Evolutionary conservation across 1,284 basidiomycete species (phyloP), one percentile per base, ranked within the genome.

Genomic region (Ustilago hordei): DNA sequence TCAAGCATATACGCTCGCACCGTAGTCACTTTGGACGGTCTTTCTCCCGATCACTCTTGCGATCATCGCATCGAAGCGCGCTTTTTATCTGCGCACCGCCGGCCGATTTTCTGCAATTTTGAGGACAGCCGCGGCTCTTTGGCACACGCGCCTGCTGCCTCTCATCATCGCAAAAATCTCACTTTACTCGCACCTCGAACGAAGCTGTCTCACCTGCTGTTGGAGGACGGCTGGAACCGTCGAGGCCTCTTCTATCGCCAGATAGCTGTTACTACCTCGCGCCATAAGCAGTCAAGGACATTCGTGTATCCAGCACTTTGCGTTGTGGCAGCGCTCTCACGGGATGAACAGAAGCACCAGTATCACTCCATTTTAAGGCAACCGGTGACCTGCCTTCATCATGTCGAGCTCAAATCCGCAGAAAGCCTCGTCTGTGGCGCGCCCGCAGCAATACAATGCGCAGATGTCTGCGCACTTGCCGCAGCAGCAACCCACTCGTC

Each of bases 391-490:
- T 28, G 23, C 23, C 23, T 28, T 47, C 4, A 39, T 31, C 28
- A 60, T 61, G 50, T 54, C 50, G 36, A 13, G 45, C 19, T 23
- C 32, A 23, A 35, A 31, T 35, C 9, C 8, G 23, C 28, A 61
- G 23, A 11, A 31, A 17, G 31, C 23, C 28, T 28, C 28, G 38
- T 7, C 17, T n/a, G n/a, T 17, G 39, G 11, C 23, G 48, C n/a
- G 41, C 36, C 34, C 59, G 59, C 59, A 48, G 19, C 53, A 52
- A 23, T 4, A 38, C 19, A 48, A 53, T 43, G 11, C 59, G 11
- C 59, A 54, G 39, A 32, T 50, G 59, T 54, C 59, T 50, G 31
- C 48, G 41, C 50, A n/a, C 9, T 35, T 61, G 43, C 58, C 48
- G 58, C 58, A 60, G 58, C 58, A 47, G 48, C 58, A 52, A 13